A percentile compares a stretch with the other conserved stretches of the same genome.
phyloP scores from a whole-genome alignment of 2,329 filamentous ascomycete species.

The Arthrinium puccinioides region DNA sequence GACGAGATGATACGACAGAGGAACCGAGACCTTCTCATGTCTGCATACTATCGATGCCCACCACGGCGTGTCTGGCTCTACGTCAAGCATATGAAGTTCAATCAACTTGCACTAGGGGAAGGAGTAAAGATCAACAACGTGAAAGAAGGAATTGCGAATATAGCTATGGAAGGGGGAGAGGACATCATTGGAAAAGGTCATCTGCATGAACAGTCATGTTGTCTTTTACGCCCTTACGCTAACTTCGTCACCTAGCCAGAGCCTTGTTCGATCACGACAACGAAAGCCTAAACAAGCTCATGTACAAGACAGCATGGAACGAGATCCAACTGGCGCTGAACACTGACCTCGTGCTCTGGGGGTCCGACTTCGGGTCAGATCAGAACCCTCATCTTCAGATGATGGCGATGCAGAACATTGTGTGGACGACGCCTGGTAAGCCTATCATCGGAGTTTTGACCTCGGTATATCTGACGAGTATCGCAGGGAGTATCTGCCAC shows the following conservation, averaged over 20 bases:
- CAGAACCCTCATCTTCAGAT: background rate
- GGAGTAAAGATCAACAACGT: background rate
- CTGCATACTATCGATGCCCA: conserved; percentile 18
- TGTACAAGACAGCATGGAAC: background rate
- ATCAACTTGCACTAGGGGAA: background rate
- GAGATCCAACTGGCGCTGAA: background rate
- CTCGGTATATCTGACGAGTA: background rate
- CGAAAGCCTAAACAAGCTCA: background rate
- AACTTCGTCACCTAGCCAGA: background rate
- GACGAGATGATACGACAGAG: conserved; percentile 18
- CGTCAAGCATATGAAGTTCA: background rate
- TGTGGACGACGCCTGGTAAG: background rate
- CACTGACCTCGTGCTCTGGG: background rate
- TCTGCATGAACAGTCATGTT: background rate
- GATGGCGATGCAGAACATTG: background rate
- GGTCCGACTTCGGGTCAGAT: background rate
- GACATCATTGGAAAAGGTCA: background rate
- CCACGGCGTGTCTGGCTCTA: conserved; percentile 17
- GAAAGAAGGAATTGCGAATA: background rate
- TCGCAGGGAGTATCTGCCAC: background rate
- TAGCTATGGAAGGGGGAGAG: background rate
- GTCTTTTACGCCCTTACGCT: background rate
- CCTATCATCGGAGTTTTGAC: background rate
- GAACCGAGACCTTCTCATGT: conserved; percentile 15
- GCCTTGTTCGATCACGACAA: background rate